Conservation (phyloP, 768 basidiomycete genomes). For the Cytidiella melzeri region DNA sequence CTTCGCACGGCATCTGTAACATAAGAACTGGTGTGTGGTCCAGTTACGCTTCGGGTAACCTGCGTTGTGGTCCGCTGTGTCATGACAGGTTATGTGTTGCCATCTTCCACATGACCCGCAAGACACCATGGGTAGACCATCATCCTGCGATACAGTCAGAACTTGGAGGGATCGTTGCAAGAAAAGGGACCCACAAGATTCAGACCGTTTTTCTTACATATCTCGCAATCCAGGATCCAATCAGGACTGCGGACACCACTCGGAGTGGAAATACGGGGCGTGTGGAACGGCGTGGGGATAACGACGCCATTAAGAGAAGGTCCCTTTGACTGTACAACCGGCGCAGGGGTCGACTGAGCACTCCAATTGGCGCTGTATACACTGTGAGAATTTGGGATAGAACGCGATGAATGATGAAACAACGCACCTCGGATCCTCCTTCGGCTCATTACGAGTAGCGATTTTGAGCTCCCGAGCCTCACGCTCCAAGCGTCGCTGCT, state of each 20-base stretch:
- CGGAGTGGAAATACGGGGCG: conserved; percentile 25
- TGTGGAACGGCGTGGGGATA: conserved; percentile 14
- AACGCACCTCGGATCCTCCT: conserved; percentile 7
- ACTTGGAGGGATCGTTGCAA: too few species aligned
- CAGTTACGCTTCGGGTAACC: conserved; percentile 73
- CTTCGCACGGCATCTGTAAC: conserved; percentile 44
- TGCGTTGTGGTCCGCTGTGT: conserved; percentile 55
- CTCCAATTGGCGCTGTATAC: conserved; percentile 13
- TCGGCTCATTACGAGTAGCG: conserved; percentile 20
- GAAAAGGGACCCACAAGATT: conserved; percentile 53
- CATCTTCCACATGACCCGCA: conserved; percentile 80
- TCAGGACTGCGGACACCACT: conserved; percentile 53
- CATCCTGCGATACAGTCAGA: conserved; percentile 51
- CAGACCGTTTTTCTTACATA: conserved; percentile 66
- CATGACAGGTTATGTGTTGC: conserved; percentile 89
- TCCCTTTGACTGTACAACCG: not conserved
- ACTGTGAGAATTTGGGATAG: conserved; percentile 6
- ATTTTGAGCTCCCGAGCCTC: conserved; percentile 33
- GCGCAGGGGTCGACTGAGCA: not conserved
- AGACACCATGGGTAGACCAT: conserved; percentile 70
- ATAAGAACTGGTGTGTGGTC: conserved; percentile 81
- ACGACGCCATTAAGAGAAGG: not conserved
- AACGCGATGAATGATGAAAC: not conserved
- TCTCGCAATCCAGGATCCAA: conserved; percentile 88
- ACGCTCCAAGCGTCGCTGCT: conserved; percentile 40